A percentile compares a stretch with the other conserved stretches of the same genome.
Conservation (phyloP, 2,329 filamentous ascomycete genomes). For the Penicillium rolfsii region DNA sequence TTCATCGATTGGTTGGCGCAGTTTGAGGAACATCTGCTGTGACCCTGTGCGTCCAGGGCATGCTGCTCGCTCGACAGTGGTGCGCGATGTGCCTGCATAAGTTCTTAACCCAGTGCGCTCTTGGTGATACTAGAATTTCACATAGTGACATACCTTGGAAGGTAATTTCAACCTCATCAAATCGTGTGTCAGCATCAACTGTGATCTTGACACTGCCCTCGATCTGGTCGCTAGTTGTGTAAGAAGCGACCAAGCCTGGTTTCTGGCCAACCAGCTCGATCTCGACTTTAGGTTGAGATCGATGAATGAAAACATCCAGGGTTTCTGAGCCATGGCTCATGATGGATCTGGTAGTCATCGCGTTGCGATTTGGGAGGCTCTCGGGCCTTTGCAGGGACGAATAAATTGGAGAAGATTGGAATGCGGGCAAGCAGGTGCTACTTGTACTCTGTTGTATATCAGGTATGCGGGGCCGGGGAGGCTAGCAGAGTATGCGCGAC, state of each 20-base stretch:
- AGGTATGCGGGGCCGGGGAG: conserved; percentile 4
- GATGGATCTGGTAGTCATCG: conserved; percentile 32
- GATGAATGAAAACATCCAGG: conserved; percentile 34
- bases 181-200: conserved; percentile 56
- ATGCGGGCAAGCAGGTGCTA: background rate
- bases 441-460: background rate
- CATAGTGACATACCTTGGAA: conserved; percentile 55
- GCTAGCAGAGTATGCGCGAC: background rate
- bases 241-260: conserved; percentile 50
- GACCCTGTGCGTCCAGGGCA: conserved; percentile 59
- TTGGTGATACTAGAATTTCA: background rate
- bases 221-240: conserved; percentile 62
- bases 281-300: conserved; percentile 36
- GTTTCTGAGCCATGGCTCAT: conserved; percentile 32
- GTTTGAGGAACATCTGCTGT: conserved; percentile 63
- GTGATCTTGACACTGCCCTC: conserved; percentile 58
- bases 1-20: conserved; percentile 62
- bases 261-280: conserved; percentile 37
- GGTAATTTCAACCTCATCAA: conserved; percentile 62
- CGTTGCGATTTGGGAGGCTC: background rate
- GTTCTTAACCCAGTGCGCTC: conserved; percentile 1
- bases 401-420: background rate
- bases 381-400: background rate
- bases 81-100: conserved; percentile 52
- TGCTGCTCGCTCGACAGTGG: conserved; percentile 59